These are phyloP conservation scores for Picochlorum sp. DNA, from an alignment of 139 green algal species.

Conservation along the genomic window DNA sequence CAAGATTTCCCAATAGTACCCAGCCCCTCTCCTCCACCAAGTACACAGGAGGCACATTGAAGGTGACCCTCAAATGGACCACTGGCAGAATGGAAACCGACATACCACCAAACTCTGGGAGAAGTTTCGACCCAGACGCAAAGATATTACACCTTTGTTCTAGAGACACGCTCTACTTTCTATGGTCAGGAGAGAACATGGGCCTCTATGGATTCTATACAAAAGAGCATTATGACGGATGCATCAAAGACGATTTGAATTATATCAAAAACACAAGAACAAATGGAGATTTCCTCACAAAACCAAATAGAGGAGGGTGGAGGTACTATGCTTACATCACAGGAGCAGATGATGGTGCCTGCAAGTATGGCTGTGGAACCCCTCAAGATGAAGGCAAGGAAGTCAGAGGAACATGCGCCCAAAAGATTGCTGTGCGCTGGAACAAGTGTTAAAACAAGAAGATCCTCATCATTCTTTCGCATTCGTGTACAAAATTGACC, in stretches of 20 bases:
- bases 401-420: background rate
- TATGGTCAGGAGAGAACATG: background rate
- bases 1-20: too few species aligned
- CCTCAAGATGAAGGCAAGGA: background rate
- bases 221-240: background rate
- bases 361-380: background rate
- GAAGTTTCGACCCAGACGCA: too few species aligned
- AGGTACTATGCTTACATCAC: background rate
- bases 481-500: too few species aligned
- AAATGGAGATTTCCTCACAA: background rate
- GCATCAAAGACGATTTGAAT: background rate
- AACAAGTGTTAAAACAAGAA: background rate
- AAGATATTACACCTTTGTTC: background rate
- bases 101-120: too few species aligned
- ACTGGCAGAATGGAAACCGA: too few species aligned
- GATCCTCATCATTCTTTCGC: too few species aligned
- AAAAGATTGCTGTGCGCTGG: background rate
- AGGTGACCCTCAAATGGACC: too few species aligned
- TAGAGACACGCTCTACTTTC: background rate
- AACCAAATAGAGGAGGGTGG: background rate
- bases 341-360: background rate
- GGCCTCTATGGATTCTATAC: conserved; percentile 4
- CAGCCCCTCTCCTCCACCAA: too few species aligned
- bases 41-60: too few species aligned
- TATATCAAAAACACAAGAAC: conserved; percentile 2